A percentile compares a stretch with the other conserved stretches of the same genome.
These are phyloP conservation scores for Paraphoma sp. DNA, from an alignment of 2,329 filamentous ascomycete genomes.

Conservation along the genomic window DNA sequence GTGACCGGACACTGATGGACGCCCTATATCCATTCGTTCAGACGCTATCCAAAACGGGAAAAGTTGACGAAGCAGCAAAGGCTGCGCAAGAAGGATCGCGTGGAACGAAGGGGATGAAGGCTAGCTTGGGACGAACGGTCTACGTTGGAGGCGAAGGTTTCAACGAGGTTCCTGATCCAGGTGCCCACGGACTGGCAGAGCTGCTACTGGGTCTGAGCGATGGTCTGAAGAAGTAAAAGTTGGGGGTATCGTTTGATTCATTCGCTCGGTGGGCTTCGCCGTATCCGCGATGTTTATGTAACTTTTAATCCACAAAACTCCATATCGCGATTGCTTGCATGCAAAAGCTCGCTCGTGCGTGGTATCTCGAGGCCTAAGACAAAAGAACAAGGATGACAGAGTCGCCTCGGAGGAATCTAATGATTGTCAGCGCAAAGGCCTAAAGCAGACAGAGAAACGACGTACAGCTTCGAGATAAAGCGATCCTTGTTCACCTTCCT, in stretches of 20 bases:
- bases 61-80: slow-evolving; percentile 74
- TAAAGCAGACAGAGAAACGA: slow-evolving; percentile 22
- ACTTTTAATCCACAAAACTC: slow-evolving; percentile 41
- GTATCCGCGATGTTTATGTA: slow-evolving; percentile 38
- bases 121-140: slow-evolving; percentile 82
- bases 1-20: slow-evolving; percentile 90
- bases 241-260: slow-evolving; percentile 39
- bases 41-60: slow-evolving; percentile 67
- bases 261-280: slow-evolving; percentile 30
- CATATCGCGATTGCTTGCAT: slow-evolving; percentile 9
- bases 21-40: slow-evolving; percentile 88
- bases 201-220: slow-evolving; percentile 82
- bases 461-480: slow-evolving; percentile 96
- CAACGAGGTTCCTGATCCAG: slow-evolving; percentile 76
- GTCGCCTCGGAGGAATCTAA: slow-evolving; percentile 83
- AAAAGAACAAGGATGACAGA: slow-evolving; percentile 86
- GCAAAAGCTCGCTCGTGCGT: slow-evolving; percentile 6
- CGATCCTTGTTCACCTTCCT: slow-evolving; percentile 95
- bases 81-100: slow-evolving; percentile 79
- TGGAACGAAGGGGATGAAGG: slow-evolving; percentile 89
- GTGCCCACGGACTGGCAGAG: slow-evolving; percentile 78
- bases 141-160: slow-evolving; percentile 78
- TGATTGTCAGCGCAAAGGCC: slow-evolving; percentile 16
- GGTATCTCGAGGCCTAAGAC: slow-evolving; percentile 60
- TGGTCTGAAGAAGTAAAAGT: slow-evolving; percentile 47